Conservation (phyloP, 2,329 filamentous ascomycete genomes). For the Cercospora sp. region DNA sequence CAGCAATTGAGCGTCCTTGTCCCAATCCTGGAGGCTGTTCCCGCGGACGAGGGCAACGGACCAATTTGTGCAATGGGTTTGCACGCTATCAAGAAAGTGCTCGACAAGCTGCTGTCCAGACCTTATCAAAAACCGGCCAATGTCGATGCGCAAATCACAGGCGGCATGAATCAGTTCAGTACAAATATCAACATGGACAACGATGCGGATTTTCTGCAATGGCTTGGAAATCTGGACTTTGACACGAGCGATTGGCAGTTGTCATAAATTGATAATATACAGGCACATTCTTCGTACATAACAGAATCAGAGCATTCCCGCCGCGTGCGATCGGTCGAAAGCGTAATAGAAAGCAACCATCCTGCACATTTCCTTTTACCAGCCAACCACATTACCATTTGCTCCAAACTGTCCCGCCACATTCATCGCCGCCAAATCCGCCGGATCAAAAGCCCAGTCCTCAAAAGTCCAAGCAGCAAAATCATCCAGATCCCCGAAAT, state of each 20-base stretch:
- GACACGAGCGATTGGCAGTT: conserved; percentile 16
- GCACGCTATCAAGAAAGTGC: conserved; percentile 25
- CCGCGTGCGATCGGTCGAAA: background rate
- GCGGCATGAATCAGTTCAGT: conserved; percentile 11
- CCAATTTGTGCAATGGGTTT: conserved; percentile 26
- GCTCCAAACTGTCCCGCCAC: background rate
- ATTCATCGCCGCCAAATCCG: conserved; percentile 22
- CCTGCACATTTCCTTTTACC: background rate
- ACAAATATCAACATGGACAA: conserved; percentile 17
- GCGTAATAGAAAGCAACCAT: background rate
- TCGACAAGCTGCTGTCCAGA: conserved; percentile 22
- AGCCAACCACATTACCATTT: background rate
- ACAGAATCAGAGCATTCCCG: background rate
- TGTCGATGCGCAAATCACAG: background rate
- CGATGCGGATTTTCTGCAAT: conserved; percentile 28
- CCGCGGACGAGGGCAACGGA: conserved; percentile 24
- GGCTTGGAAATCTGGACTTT: conserved; percentile 25
- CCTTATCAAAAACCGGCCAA: background rate
- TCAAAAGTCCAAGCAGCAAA: conserved; percentile 38
- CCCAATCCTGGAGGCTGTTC: conserved; percentile 21
- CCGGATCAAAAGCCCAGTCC: conserved; percentile 33
- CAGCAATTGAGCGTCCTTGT: conserved; percentile 26
- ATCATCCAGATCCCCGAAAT: conserved; percentile 34
- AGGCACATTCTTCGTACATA: background rate
- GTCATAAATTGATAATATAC: background rate